Evolutionary conservation across 1,284 basidiomycete genomes (phyloP), one percentile per base, ranked within the genome.

Genomic region (Stereum hirsutum): DNA sequence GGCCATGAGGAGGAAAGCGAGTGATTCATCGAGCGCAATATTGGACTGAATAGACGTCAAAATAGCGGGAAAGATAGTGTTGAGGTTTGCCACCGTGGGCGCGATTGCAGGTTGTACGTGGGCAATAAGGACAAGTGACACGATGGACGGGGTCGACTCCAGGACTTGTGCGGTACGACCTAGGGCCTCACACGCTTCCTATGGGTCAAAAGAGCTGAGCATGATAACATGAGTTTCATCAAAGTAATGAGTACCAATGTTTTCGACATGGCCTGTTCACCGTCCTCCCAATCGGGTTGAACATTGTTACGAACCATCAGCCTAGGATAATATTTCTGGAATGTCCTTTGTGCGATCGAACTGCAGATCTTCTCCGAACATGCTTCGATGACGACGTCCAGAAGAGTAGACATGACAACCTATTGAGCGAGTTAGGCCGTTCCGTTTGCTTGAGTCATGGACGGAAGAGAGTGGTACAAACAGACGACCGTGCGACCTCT

Each of bases 21-120:
- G 59, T 1, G 72, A 61, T 52, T 80, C 77, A 49, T 82, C 79
- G 14, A 81, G 53, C 3, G 68, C 63, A 20, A 62, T 53, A 51
- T 74, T 76, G 10, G 66, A 58, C 53, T 76, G 72, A 15, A 86
- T 56, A 2, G 70, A 73, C 6, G 65, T 57, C 17, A 78, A 48
- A 12, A 84, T 49, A 5, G 69, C 51, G 0, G 69, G 69, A 15
- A 71, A 56, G 35, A 79, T 54, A 11, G 65, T 54, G 0, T 60
- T 49, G 4, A 75, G 51, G 1, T 62, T 23, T 35, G 55, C 49
- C 15, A 51, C 19, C 21, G 57, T 28, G 46, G 59, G 41, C 26
- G 50, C 40, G 12, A 53, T 43, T 15, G 54, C 36, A 4, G 54
- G 49, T 3, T 52, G 48, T 5, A 57, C 55, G 51, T 81, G 72